Evolutionary conservation across 2,329 filamentous ascomycete species (phyloP), one percentile per base, ranked within the genome.

Genomic region (Ophiostoma novo-ulmi): DNA sequence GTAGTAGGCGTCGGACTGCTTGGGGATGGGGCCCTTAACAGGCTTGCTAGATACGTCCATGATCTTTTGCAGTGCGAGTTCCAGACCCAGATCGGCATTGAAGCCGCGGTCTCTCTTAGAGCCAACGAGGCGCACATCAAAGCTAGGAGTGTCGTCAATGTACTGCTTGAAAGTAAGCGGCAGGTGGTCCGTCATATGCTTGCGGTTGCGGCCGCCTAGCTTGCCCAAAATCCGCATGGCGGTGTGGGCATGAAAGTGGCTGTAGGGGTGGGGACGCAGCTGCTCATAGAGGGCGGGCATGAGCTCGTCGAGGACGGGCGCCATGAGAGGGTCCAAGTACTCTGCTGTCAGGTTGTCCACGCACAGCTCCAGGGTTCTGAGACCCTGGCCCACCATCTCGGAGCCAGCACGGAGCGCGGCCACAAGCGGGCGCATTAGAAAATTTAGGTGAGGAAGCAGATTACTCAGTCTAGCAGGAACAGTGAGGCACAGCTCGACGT

Each of bases 251-350:
- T 98, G 94, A 79, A 97, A 97, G 79, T 99, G 96, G 76, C 91
- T 97, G 79, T 99, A 97, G 0, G 95, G 95, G 73, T 94, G 90
- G 8, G 95, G 96, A 76, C 91, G 91, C 61, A 99, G 85, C 78
- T 99, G 96, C 74, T 97, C 94, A 85, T 97, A 99, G 0, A 99
- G 84, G 1, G 94, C 94, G 66, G 93, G 95, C 95, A 99, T 99
- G 64, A 99, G 84, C 77, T 99, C 95, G 76, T 99, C 94, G 79
- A 99, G 98, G 36, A 98, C 96, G 0, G 95, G 96, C 1, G 94
- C 93, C 94, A 99, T 99, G 76, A 99, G 98, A 0, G 95, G 96
- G 76, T 99, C 95, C 17, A 99, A 83, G 77, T 99, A 99, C 77
- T 99, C 95, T 0, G 95, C 94, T 0, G 96, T 99, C 0, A 99